A percentile compares a stretch with the other conserved stretches of the same genome.
These are phyloP conservation scores for Sanghuangporus weigelae DNA, from an alignment of 1,284 basidiomycete genomes.

Conservation along the genomic window DNA sequence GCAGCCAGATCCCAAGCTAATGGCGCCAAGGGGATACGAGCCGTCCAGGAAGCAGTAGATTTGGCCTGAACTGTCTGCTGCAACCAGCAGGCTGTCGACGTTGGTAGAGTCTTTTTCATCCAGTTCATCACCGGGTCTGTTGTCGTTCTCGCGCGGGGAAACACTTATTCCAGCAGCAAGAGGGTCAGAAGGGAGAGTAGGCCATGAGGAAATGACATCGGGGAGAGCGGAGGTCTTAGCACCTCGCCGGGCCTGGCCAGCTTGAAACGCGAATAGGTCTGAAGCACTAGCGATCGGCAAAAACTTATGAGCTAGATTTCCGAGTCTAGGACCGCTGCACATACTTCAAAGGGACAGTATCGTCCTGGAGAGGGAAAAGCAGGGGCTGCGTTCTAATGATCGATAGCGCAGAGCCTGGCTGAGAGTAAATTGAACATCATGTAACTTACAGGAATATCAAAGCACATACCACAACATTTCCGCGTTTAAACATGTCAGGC, in stretches of 20 bases:
- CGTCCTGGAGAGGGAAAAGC: conserved; percentile 62
- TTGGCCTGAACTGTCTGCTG: conserved; percentile 51
- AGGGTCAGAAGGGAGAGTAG: conserved; percentile 51
- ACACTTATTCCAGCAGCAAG: conserved; percentile 53
- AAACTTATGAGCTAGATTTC: background rate
- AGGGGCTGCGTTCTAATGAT: conserved; percentile 63
- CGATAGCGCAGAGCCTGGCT: conserved; percentile 75
- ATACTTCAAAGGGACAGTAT: conserved; percentile 58
- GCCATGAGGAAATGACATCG: conserved; percentile 59
- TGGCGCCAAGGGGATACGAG: conserved; percentile 68
- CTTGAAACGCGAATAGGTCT: conserved; percentile 74
- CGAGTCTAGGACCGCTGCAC: conserved; percentile 18
- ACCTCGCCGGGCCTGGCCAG: conserved; percentile 45
- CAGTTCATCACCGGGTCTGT: conserved; percentile 34
- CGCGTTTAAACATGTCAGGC: conserved; percentile 72
- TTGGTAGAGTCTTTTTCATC: conserved; percentile 53
- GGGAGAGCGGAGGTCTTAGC: conserved; percentile 42
- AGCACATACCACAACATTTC: conserved; percentile 52
- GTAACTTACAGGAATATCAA: background rate
- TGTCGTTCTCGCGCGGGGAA: conserved; percentile 29
- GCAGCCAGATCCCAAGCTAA: conserved; percentile 35
- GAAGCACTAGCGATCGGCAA: conserved; percentile 44
- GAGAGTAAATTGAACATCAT: background rate
- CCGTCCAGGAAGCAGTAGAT: conserved; percentile 74
- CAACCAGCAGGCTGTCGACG: conserved; percentile 54